Conservation (phyloP, 2,329 filamentous ascomycete species). For the Tolypocladium nubicola region DNA sequence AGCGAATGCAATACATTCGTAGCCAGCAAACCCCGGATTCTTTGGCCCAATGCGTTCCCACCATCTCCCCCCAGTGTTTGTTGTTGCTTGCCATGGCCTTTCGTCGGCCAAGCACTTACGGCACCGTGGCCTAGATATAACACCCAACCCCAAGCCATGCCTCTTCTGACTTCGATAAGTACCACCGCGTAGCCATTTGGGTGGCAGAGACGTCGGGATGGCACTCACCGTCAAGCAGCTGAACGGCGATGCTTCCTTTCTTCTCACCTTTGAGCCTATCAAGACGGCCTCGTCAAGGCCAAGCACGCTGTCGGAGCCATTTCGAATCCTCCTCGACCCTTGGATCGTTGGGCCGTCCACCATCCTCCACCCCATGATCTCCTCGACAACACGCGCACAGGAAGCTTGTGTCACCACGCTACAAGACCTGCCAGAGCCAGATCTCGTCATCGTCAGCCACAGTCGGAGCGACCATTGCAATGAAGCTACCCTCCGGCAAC, state of each 20-base stretch:
- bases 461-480: constrained; percentile 57
- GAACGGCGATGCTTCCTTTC: constrained; percentile 55
- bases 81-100: background rate
- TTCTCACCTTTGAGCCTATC: constrained; percentile 50
- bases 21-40: background rate
- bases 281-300: constrained; percentile 10
- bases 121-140: background rate
- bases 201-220: constrained; percentile 29
- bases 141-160: background rate
- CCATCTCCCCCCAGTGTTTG: background rate
- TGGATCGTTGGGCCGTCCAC: constrained; percentile 54
- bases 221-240: constrained; percentile 52
- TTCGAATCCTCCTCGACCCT: constrained; percentile 61
- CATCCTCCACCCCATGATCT: constrained; percentile 51
- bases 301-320: constrained; percentile 28
- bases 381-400: constrained; percentile 43
- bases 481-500: constrained; percentile 54
- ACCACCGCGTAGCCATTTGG: background rate
- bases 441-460: constrained; percentile 36
- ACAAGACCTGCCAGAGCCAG: constrained; percentile 27
- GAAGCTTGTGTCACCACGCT: constrained; percentile 45
- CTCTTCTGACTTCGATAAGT: background rate
- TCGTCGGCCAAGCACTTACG: background rate
- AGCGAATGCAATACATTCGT: background rate
- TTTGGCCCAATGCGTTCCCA: background rate